Percentiles rank a stretch among this genome's conserved stretches.
These are phyloP conservation scores for Cercospora sp. DNA, from an alignment of 2,329 filamentous ascomycete species.

Conservation along the genomic window DNA sequence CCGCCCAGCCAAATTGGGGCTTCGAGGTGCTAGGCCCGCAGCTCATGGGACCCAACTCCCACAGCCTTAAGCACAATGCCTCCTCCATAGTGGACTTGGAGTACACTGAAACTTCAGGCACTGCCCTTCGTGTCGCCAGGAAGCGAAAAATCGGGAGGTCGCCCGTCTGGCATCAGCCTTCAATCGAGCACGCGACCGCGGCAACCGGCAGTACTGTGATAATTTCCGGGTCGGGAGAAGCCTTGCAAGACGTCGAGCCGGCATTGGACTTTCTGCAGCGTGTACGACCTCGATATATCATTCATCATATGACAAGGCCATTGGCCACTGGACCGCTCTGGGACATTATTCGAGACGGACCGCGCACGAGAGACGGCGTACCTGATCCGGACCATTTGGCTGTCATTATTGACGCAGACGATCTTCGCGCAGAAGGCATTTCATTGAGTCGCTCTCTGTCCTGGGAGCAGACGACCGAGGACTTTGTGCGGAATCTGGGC, in stretches of 20 bases:
- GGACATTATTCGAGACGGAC: conserved; percentile 39
- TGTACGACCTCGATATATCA: conserved; percentile 35
- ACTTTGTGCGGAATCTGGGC: conserved; percentile 40
- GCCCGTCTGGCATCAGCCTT: conserved; percentile 36
- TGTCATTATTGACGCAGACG: conserved; percentile 40
- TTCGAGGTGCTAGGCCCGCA: conserved; percentile 35
- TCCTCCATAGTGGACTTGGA: conserved; percentile 36
- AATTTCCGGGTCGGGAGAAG: conserved; percentile 38
- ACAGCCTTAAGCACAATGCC: conserved; percentile 36
- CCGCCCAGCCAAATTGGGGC: conserved; percentile 35
- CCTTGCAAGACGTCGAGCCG: conserved; percentile 37
- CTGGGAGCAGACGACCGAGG: conserved; percentile 39
- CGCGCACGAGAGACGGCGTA: conserved; percentile 34
- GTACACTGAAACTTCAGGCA: conserved; percentile 10
- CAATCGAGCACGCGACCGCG: conserved; percentile 26
- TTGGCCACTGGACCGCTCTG: conserved; percentile 38
- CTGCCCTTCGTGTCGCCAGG: conserved; percentile 29
- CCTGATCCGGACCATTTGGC: conserved; percentile 39
- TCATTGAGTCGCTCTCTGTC: conserved; percentile 37
- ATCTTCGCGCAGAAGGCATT: conserved; percentile 39
- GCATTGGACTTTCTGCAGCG: conserved; percentile 39
- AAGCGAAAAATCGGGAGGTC: conserved; percentile 32
- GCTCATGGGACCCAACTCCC: conserved; percentile 30
- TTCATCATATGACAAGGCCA: conserved; percentile 40
- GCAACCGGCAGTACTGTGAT: conserved; percentile 33